Base-by-base conservation (phyloP, 805 yeast species). In the Wickerhamiella kurtzmanii region DNA sequence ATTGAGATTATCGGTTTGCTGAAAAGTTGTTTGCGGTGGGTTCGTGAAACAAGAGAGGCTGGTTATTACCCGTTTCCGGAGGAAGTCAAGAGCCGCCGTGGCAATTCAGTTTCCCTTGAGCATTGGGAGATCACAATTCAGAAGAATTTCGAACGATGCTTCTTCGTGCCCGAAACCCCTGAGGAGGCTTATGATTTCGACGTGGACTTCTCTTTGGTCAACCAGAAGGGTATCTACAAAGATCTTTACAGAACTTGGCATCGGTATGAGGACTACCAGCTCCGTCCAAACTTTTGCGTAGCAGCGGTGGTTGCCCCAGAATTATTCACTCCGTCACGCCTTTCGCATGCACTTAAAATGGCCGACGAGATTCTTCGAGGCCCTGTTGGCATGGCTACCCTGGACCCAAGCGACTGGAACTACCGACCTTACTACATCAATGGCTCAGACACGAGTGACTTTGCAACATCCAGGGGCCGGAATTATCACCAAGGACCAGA, bases 401-500 rank as follows among this genome's bases (percentile, higher is more conserved):
- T 89, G 52, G 98, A 92, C 60, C 97, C 98, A 3, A 73, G 80
- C 13, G 98, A 89, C 66, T 74, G 78, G 67, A 88, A 89, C 64
- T 89, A 92, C 63, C 73, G 94, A 52, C 98, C 98, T 1, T 76
- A 84, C 65, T 89, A 89, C 64, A 69, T 70, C 58, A 92, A 89
- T 61, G 67, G 86, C 43, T 81, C 75, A 37, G 97, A 89, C 58
- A 76, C 75, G 45, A 76, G 73, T 3, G 95, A 89, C 63, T 92
- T 87, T 71, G 86, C 94, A 0, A 87, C 96, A 0, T 73, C 96
- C 2, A 86, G 87, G 64, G 98, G 98, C 25, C 75, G 97, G 57
- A 92, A 92, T 65, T 89, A 89, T 62, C 98, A 89, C 64, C 97
- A 89, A 66, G 98, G 98, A 1, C 98, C 98, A 2, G 98, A 92